Conservation (phyloP, 2,329 filamentous ascomycete species). For the Penicillium sp. region DNA sequence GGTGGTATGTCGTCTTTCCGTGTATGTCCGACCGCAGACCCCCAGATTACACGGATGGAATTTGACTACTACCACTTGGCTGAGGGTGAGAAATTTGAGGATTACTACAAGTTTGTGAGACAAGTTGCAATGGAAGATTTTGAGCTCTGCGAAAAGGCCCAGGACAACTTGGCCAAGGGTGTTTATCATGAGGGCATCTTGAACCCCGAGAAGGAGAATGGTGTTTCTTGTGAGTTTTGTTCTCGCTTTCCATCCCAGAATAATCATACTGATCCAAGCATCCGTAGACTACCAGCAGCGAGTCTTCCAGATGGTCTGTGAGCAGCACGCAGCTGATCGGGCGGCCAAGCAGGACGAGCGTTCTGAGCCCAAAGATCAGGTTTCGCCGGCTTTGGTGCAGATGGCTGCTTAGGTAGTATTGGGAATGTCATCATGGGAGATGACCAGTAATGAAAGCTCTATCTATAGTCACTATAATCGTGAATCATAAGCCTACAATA, state of each 20-base stretch:
- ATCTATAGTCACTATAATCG: background rate
- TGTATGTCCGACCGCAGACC: conserved; percentile 54
- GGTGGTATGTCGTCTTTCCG: conserved; percentile 61
- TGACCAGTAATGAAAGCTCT: background rate
- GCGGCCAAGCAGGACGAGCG: conserved; percentile 4
- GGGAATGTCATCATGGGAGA: background rate
- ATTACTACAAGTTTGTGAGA: conserved; percentile 59
- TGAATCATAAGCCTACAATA: no score
- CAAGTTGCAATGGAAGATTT: conserved; percentile 60
- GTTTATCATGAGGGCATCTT: conserved; percentile 58
- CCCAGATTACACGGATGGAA: conserved; percentile 56
- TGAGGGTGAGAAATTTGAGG: conserved; percentile 55
- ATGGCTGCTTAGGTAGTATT: conserved; percentile 17
- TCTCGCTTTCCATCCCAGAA: conserved; percentile 10
- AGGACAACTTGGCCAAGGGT: conserved; percentile 55
- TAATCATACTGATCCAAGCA: conserved; percentile 12
- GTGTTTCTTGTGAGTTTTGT: conserved; percentile 50
- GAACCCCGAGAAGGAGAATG: conserved; percentile 58
- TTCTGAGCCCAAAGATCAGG: conserved; percentile 7
- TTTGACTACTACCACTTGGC: conserved; percentile 61
- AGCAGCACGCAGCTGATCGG: conserved; percentile 45
- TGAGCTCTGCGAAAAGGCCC: conserved; percentile 59
- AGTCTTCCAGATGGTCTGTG: conserved; percentile 49
- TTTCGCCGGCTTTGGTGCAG: conserved; percentile 6
- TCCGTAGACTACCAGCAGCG: conserved; percentile 48